Conservation (phyloP, 768 basidiomycete genomes). For the Hypsizygus marmoreus region DNA sequence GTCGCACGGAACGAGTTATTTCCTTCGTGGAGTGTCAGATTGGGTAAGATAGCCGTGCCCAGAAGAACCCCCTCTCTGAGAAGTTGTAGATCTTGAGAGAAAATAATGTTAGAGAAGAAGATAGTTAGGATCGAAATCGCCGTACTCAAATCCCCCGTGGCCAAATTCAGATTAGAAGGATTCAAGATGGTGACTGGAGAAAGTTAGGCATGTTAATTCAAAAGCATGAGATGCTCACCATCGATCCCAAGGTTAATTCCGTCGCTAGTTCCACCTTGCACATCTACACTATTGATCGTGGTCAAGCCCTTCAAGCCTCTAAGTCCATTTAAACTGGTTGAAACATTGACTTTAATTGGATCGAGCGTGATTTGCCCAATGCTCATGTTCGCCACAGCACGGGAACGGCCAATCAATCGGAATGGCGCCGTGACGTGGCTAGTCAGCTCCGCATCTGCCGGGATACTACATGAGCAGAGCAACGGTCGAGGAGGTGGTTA, state of each 20-base stretch:
- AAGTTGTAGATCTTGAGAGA: slow-evolving; percentile 53
- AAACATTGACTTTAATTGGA: slow-evolving; percentile 71
- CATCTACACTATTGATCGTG: slow-evolving; percentile 61
- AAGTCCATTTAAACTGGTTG: slow-evolving; percentile 60
- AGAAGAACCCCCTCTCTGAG: slow-evolving; percentile 50
- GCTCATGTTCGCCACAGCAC: slow-evolving; percentile 59
- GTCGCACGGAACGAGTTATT: slow-evolving; percentile 56
- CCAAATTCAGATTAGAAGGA: slow-evolving; percentile 65
- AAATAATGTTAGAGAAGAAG: not conserved
- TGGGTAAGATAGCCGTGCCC: slow-evolving; percentile 64
- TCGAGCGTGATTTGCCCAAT: slow-evolving; percentile 70
- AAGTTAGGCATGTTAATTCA: not conserved
- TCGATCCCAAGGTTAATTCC: slow-evolving; percentile 61
- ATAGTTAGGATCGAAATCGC: not conserved
- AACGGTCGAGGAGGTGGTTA: slow-evolving; percentile 6
- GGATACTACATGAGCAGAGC: slow-evolving; percentile 4
- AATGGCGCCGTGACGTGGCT: slow-evolving; percentile 50
- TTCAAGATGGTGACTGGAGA: slow-evolving; percentile 60
- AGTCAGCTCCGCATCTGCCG: slow-evolving; percentile 62
- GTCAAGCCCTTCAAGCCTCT: slow-evolving; percentile 60
- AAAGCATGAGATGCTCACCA: slow-evolving; percentile 35
- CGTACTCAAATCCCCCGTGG: slow-evolving; percentile 65
- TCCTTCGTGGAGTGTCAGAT: slow-evolving; percentile 58
- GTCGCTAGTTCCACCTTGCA: slow-evolving; percentile 60
- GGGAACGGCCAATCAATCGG: slow-evolving; percentile 58